Conservation (phyloP, 1,284 basidiomycete species). For the Microbotryomycetes sp. region DNA sequence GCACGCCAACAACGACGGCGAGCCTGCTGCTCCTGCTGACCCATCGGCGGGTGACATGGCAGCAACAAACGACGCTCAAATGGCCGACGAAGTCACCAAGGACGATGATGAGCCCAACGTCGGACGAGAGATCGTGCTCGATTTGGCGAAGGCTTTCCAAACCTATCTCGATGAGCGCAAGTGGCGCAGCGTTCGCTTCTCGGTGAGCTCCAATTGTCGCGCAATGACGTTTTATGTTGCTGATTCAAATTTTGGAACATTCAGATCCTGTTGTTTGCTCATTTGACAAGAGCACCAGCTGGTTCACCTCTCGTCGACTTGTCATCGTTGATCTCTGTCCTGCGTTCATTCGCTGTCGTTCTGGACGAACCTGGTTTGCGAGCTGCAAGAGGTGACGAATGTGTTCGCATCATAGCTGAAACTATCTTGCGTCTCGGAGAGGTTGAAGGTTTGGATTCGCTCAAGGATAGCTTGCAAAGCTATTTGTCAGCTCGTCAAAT, state of each 20-base stretch:
- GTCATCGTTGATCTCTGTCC: conserved; percentile 27
- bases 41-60: conserved; percentile 17
- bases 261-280: conserved; percentile 84
- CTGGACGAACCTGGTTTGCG: conserved; percentile 37
- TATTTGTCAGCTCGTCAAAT: conserved; percentile 27
- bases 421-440: conserved; percentile 29
- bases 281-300: conserved; percentile 52
- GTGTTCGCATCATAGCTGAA: conserved; percentile 37
- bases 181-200: conserved; percentile 79
- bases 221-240: too few species aligned
- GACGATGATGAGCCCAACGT: conserved; percentile 42
- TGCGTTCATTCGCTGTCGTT: conserved; percentile 35
- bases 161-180: conserved; percentile 73
- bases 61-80: not conserved
- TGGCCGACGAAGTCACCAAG: conserved; percentile 42
- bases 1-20: not conserved
- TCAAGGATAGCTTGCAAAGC: conserved; percentile 22
- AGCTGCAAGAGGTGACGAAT: conserved; percentile 36
- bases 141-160: conserved; percentile 81
- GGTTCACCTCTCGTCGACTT: conserved; percentile 21
- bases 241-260: conserved; percentile 1
- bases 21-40: not conserved
- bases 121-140: conserved; percentile 71
- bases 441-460: conserved; percentile 12
- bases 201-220: conserved; percentile 51